Evolutionary conservation across 306 rosid species (phyloP).

Genomic region (Oemleria cerasiformis): DNA sequence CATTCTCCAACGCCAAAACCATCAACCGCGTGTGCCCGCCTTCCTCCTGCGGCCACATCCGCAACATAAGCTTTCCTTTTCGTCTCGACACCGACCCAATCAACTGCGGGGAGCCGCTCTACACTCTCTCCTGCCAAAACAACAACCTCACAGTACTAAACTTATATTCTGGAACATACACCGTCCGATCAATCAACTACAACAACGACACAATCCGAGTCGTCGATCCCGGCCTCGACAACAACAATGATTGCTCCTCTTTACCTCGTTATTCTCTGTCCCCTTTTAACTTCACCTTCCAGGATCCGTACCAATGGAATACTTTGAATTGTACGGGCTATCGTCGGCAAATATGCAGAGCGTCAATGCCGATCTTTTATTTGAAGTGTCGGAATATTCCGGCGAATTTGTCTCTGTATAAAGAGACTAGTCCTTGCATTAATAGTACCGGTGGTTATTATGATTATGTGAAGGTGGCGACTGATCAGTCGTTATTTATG

Average conservation of each 20-base stretch:
- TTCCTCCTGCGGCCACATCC: slow-evolving; percentile 16
- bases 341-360: no score
- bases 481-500: no score
- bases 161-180: not conserved
- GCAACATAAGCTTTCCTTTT: slow-evolving; percentile 27
- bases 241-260: not conserved
- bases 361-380: not conserved
- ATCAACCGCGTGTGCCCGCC: no score
- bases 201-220: slow-evolving; percentile 22
- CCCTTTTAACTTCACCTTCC: not conserved
- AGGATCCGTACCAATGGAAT: not conserved
- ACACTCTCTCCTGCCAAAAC: slow-evolving; percentile 21
- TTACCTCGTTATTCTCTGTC: not conserved
- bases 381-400: not conserved
- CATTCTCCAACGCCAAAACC: no score
- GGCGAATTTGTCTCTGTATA: not conserved
- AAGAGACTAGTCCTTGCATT: not conserved
- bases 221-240: slow-evolving; percentile 13
- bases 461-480: no score
- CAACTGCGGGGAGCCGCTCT: not conserved
- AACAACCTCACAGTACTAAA: slow-evolving; percentile 10
- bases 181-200: slow-evolving; percentile 10
- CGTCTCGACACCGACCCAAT: slow-evolving; percentile 8
- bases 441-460: not conserved
- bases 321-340: not conserved